Evolutionary conservation across 306 rosid species (phyloP), one percentile per base, ranked within the genome.

Genomic region (Lathyrus sativus): DNA sequence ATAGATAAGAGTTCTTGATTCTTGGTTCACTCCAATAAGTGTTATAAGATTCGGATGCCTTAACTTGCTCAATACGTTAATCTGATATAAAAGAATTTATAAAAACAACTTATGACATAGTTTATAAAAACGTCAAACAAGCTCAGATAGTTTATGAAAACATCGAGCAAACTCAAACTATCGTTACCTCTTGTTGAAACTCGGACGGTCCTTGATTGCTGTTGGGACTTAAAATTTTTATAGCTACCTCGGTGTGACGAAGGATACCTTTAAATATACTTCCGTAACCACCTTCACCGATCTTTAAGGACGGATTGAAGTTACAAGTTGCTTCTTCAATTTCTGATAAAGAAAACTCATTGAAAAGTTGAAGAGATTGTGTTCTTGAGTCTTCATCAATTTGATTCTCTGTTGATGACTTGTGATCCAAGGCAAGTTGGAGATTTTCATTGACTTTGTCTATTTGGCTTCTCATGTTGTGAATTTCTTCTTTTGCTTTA

Each of bases 221-320:
- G 50, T 70, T 48, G 22, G 96, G 67, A 35, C 74, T 50, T 60
- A 87, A 75, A 38, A 75, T 63, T 80, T 93, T 93, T 72, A 93
- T 80, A 76, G 99, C 99, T 28, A 90, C 97, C 74, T 78, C 80
- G 7, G 92, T 88, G 76, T 88, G 88, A 60, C 89, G 89, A 68
- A 93, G 43, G 62, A 70, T 24, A 46, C 95, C 99, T 81, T 73
- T 85, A 45, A 73, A 90, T 68, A 93, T 80, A 45, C 75, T 90
- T 77, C 99, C 99, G 68, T 90, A 93, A 68, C 99, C 97, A 19
- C 97, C 99, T 80, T 88, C 92, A 72, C 99, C 97, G 8, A 93
- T 90, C 91, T 82, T 88, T 26, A 67, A 60, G 35, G 88, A 79
- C 6, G 75, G 80, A 75, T 84, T 67, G 55, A 90, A 88, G 70